Evolutionary conservation across 495 filamentous ascomycete species (phyloP), one percentile per base, ranked within the genome.

Genomic region (Hypomontagnella monticulosa): DNA sequence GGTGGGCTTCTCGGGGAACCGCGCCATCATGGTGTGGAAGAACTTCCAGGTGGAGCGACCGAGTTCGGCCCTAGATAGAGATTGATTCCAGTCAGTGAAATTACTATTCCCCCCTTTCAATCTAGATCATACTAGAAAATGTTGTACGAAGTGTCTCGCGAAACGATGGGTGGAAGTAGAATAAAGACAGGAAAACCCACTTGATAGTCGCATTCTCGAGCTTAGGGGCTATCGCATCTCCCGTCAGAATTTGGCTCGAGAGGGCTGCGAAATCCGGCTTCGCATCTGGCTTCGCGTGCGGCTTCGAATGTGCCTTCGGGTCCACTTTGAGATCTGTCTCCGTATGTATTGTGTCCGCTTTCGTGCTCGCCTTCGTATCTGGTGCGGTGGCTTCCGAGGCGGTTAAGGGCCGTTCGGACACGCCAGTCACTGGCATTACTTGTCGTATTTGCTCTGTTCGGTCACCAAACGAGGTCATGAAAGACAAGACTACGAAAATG

Each of bases 21-120:
- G 88, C 34, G 92, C 90, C 85, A 98, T 92, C 75, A 92, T 95
- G 1, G 96, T 99, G 77, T 99, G 95, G 71, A 99, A 86, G 66
- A 97, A 87, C 71, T 93, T 93, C 93, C 92, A 97, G 16, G 91
- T 88, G 20, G 93, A 88, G 67, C 91, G 89, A 59, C 93, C 93
- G 14, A 97, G 83, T 78, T 97, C 92, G 48, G 91, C 93, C 79
- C 91, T 94, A 68, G 20, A 43, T 1, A n/a, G 9, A 12, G 42
- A 58, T 44, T 30, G 43, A 47, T 19, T 8, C n/a, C n/a, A 32
- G 63, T 71, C 46, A 70, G 67, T 23, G 40, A 1, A 37, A 42
- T 30, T 18, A n/a, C 33, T 6, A 7, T 23, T 4, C 18, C 19
- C n/a, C 37, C 14, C 19, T 2, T 27, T 7, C 19, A 14, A 18